phyloP scores from a whole-genome alignment of 2,329 filamentous ascomycete genomes.

The Microdochium trichocladiopsis region DNA sequence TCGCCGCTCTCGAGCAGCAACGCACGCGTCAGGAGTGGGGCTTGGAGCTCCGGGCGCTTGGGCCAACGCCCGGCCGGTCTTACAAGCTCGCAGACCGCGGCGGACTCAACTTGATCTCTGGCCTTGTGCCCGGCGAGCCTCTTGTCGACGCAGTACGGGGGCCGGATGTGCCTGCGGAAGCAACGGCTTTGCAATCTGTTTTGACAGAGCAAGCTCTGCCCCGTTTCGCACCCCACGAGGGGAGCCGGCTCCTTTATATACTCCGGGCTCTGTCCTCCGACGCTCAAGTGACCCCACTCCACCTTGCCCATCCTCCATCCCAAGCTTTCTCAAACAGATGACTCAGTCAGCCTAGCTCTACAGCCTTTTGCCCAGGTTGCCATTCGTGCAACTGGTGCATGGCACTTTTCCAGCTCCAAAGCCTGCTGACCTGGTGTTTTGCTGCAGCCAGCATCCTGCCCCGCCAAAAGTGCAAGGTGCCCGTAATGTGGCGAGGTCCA shows the following conservation, averaged over 20 bases:
- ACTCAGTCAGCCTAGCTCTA: neutral
- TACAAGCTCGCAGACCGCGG: no score
- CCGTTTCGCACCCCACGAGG: neutral
- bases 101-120: no score
- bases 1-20: neutral
- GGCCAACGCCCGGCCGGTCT: neutral
- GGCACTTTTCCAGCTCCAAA: neutral
- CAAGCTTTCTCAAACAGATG: neutral
- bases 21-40: neutral
- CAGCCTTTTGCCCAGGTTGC: neutral
- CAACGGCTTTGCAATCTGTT: no score
- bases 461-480: neutral
- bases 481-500: no score
- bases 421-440: neutral
- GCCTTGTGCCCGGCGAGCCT: no score
- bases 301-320: neutral
- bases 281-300: neutral
- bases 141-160: no score
- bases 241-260: neutral
- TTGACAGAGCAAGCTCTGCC: no score
- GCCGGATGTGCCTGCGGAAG: no score
- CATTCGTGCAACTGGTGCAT: neutral
- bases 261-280: neutral
- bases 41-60: neutral
- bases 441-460: neutral